Conservation (phyloP, 2,329 filamentous ascomycete species). For the Claviceps humidiphila region DNA sequence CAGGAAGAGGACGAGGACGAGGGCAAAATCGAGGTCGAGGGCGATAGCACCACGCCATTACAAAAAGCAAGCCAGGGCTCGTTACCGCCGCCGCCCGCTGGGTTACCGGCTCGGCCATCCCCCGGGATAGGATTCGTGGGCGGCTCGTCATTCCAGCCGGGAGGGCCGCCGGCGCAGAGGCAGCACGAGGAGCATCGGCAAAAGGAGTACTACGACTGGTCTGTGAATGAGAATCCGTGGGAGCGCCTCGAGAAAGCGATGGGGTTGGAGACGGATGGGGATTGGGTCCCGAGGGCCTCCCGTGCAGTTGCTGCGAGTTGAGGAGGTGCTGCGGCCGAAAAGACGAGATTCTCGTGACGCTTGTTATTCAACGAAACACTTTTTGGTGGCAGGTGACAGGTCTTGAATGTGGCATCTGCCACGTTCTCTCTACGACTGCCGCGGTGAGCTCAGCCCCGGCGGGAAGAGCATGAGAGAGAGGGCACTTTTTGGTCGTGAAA, state of each 20-base stretch:
- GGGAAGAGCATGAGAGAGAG: background rate
- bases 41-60: background rate
- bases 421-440: no score
- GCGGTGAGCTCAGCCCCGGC: no score
- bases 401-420: background rate
- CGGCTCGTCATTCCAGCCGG: background rate
- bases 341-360: background rate
- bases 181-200: slow-evolving; percentile 14
- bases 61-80: background rate
- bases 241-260: slow-evolving; percentile 35
- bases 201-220: slow-evolving; percentile 53
- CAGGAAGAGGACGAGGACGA: slow-evolving; percentile 19
- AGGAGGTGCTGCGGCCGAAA: background rate
- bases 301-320: background rate
- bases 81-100: slow-evolving; percentile 18
- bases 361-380: background rate
- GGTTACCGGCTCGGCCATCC: slow-evolving; percentile 21
- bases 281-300: slow-evolving; percentile 25
- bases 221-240: slow-evolving; percentile 65
- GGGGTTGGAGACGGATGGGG: slow-evolving; percentile 29
- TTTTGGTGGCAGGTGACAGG: background rate
- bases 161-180: background rate
- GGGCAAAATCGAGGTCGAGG: slow-evolving; percentile 10
- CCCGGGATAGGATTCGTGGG: slow-evolving; percentile 5
- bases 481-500: background rate